Base-by-base conservation (phyloP, 2,329 filamentous ascomycete genomes). In the Pseudogymnoascus sp. region DNA sequence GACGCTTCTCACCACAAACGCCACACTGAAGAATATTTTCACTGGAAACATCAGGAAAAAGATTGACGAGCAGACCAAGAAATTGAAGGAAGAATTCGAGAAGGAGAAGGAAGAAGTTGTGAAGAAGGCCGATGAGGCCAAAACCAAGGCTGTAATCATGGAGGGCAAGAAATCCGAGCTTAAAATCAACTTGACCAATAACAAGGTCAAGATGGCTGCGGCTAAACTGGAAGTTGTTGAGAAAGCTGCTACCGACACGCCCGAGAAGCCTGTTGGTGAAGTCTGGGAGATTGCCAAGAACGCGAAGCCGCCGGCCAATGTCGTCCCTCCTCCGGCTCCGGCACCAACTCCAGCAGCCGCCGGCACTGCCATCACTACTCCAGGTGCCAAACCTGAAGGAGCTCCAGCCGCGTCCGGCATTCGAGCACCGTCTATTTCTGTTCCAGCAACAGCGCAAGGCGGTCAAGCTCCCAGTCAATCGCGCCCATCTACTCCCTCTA, bases 251-350 rank as follows among this genome's bases (percentile, higher is more conserved):
- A 82, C 82, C n/a, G 89, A 96, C 59, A 97, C 93, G 0, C 93
- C 93, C 0, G 82, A 93, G 70, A 87, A 86, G 72, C 85, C 92
- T 0, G 91, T 97, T 3, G 84, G 79, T 9, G 92, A 97, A 75
- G 93, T 97, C 0, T 97, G 91, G 90, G 86, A 88, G 67, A 78
- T 90, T 62, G 92, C 89, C 0, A 93, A 93, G 76, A 79, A 77
- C 62, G 83, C 85, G 10, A 88, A 85, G 72, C 79, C 83, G 28
- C 64, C 67, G n/a, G 64, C 68, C 35, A 61, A 61, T 38, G 35
- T 42, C 9, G 33, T 61, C 26, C 62, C 66, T 47, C 60, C 68
- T n/a, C 63, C 57, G 28, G 64, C 66, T 28, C 57, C 65, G 53
- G 42, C 40, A 38, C 33, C 67, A n/a, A n/a, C n/a, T n/a, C n/a